A percentile compares a stretch with the other conserved stretches of the same genome.
These are phyloP conservation scores for Boletus bicolor DNA, from an alignment of 768 basidiomycete species.

Conservation along the genomic window DNA sequence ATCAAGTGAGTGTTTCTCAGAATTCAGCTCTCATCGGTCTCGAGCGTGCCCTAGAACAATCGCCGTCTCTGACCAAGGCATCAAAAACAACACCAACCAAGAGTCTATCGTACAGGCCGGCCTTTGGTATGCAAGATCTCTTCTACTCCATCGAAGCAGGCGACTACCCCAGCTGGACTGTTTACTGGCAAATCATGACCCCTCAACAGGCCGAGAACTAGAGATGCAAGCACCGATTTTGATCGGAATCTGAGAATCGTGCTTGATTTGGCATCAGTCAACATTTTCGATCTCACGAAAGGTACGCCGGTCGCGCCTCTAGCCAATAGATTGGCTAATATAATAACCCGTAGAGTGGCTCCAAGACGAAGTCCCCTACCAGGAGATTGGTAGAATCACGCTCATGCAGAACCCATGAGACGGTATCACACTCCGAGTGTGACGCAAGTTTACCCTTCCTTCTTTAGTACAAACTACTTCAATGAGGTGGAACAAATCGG, in stretches of 20 bases:
- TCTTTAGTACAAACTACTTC: conserved; percentile 27
- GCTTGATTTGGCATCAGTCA: conserved; percentile 31
- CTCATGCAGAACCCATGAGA: conserved; percentile 37
- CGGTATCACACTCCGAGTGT: not conserved
- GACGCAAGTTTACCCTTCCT: not conserved
- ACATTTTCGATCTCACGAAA: conserved; percentile 51
- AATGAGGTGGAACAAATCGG: conserved; percentile 42
- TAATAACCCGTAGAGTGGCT: conserved; percentile 32
- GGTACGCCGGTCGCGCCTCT: conserved; percentile 13
- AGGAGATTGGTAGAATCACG: conserved; percentile 38
- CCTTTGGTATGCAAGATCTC: not conserved
- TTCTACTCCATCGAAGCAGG: not conserved
- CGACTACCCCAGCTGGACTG: not conserved
- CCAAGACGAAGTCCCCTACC: conserved; percentile 30
- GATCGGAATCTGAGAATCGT: not conserved
- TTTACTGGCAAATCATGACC: not conserved
- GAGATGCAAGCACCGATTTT: not conserved
- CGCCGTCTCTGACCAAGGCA: not conserved
- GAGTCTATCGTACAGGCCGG: not conserved
- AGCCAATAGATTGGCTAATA: not conserved
- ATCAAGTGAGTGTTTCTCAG: not conserved
- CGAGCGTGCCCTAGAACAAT: not conserved
- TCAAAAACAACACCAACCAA: not conserved
- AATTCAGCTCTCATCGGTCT: not conserved
- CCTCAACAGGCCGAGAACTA: not conserved